A percentile compares a stretch with the other conserved stretches of the same genome.
Conservation (phyloP, 1,284 basidiomycete species). For the Malassezia slooffiae region DNA sequence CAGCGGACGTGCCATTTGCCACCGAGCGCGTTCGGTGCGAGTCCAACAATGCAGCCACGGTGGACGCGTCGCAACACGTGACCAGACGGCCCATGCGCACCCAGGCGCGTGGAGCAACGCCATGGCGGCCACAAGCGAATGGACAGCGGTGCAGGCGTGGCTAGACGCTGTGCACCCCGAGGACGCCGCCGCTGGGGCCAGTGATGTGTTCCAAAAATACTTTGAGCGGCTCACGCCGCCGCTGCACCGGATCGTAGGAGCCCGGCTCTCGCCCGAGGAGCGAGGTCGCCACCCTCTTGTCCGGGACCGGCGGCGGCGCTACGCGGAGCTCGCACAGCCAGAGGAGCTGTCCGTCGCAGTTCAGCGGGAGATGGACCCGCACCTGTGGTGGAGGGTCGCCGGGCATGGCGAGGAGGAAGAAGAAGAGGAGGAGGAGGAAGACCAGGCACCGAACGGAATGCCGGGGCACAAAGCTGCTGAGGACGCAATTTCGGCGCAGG, state of each 20-base stretch:
- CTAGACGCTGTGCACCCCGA: not conserved
- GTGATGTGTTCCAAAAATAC: not conserved
- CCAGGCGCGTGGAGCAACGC: no score
- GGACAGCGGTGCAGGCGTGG: not conserved
- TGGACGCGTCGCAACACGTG: no score
- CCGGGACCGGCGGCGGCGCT: conserved; percentile 9
- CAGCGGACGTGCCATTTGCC: no score
- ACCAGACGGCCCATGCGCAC: no score
- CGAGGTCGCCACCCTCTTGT: conserved; percentile 1
- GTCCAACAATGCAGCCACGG: no score
- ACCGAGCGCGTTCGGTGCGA: no score
- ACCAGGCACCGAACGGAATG: no score
- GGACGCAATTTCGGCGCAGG: no score
- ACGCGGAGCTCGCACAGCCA: not conserved
- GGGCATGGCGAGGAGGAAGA: conserved; percentile 5
- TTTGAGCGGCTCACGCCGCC: conserved; percentile 4
- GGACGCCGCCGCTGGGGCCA: no score
- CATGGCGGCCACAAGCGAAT: no score
- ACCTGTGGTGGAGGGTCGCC: conserved; percentile 2
- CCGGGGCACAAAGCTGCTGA: no score
- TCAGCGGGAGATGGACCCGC: not conserved
- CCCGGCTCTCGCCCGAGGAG: conserved; percentile 1
- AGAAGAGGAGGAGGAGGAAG: conserved; percentile 12
- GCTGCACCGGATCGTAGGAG: conserved; percentile 7
- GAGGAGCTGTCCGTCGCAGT: conserved; percentile 2